Evolutionary conservation across 768 basidiomycete species (phyloP), one percentile per base, ranked within the genome.

Genomic region (Russula olivacea): DNA sequence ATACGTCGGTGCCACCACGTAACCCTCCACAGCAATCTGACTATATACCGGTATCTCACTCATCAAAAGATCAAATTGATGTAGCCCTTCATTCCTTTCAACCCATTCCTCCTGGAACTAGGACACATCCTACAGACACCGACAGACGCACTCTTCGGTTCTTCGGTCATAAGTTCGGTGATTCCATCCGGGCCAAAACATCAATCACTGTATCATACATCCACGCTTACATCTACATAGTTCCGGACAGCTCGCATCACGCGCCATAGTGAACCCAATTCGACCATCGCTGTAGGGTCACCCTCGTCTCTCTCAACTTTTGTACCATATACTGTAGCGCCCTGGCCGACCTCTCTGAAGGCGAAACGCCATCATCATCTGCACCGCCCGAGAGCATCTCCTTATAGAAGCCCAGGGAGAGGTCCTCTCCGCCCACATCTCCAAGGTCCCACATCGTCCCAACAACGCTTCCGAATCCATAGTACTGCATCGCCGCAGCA

Each of bases 391-490:
- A 23, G n/a, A 58, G 15, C 36, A 59, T 47, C 12, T 23, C 12
- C 11, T 15, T 30, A 28, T 65, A 65, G n/a, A 65, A 62, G 12
- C 14, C 17, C 28, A 34, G 19, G 8, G 61, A 57, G 10, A 68
- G 17, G 10, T 48, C 32, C 32, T 32, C 28, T 30, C 59, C 66
- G n/a, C 66, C 65, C 4, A 3, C n/a, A 17, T 68, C 65, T 3
- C 9, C 47, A 53, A 68, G 57, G 1, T n/a, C 55, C 67, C 67
- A 68, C 59, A 66, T 59, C 11, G 67, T 59, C 5, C 59, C 67
- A n/a, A 68, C 61, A 28, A 68, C 57, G 38, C 65, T 59, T 1
- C 60, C 30, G 43, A 66, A 68, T n/a, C 67, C 67, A 28, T 49
- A 54, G 9, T 47, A 49, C 23, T 66, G 65, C 66, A 68, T 62